Evolutionary conservation across 805 yeast species (phyloP), one percentile per base, ranked within the genome.

Genomic region (Cyberlindnera mycetangii): DNA sequence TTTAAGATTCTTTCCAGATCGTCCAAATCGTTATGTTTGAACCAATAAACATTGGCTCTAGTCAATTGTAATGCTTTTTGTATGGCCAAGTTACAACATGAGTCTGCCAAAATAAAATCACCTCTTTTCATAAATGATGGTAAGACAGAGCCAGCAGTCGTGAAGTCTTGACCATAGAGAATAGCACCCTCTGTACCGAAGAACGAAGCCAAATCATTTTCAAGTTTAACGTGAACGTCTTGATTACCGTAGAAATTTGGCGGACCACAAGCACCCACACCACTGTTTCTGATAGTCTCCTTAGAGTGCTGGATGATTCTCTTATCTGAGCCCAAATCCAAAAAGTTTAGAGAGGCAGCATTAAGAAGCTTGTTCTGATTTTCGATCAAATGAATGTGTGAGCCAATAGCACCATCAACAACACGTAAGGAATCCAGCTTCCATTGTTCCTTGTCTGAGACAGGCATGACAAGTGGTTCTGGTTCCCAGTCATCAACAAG

Each of bases 201-300:
- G 59, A 81, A 92, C 25, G 70, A 62, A 11, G 97, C 81, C 48
- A 93, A 66, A 50, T 81, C 85, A 55, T 79, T 80, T 62, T 89
- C 95, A 45, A 87, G 72, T 55, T 83, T 75, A 44, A 81, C 82
- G 61, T 93, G 99, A 35, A 83, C 89, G 61, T 89, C 96, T 66
- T 89, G 96, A 48, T 89, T 85, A 49, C 99, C 99, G 64, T 90
- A 93, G 59, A 93, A 93, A 45, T 96, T 95, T 34, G 97, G 95
- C 5, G 99, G 98, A 32, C 98, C 97, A 71, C 99, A 93, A 1
- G 97, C 92, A 52, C 99, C 99, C 41, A 93, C 97, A 61, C 99
- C 99, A 47, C 85, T 80, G 46, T 72, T 71, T 37, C 71, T 70
- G 49, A 93, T 80, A 18, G 79, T 72, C 24, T 69, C 62, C 41